These are phyloP conservation scores for Casuarina cunninghamiana DNA, from an alignment of 306 rosid species.

Conservation along the genomic window DNA sequence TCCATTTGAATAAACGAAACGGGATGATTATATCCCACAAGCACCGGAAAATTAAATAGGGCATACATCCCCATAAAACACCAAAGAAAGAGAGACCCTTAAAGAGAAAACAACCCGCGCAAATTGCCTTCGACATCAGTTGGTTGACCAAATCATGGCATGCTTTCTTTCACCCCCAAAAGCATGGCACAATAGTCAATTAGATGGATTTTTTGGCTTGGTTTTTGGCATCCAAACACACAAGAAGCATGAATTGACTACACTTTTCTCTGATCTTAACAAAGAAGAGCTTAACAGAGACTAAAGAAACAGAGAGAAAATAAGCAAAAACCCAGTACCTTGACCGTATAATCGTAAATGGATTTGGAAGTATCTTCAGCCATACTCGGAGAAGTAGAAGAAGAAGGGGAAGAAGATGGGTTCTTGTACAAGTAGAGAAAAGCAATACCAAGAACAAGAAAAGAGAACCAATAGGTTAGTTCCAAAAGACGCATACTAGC, in stretches of 20 bases:
- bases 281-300: neutral
- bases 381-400: constrained; percentile 26
- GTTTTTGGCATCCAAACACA: neutral
- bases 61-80: neutral
- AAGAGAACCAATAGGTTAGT: constrained; percentile 41
- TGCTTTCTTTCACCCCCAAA: neutral
- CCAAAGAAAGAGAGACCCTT: neutral
- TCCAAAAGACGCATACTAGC: constrained; percentile 19
- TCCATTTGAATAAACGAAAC: neutral
- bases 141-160: neutral
- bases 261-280: neutral
- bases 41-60: too few species aligned
- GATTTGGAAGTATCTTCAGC: constrained; percentile 62
- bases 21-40: neutral
- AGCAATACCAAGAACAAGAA: constrained; percentile 42
- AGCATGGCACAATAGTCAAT: neutral
- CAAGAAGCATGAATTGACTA: neutral
- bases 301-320: neutral
- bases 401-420: constrained; percentile 30
- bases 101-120: neutral
- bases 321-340: constrained; percentile 35
- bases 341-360: constrained; percentile 76
- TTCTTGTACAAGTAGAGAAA: constrained; percentile 27
- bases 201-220: neutral
- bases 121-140: neutral